Evolutionary conservation across 345 rosid species (phyloP).

Genomic region (Salix exigua): DNA sequence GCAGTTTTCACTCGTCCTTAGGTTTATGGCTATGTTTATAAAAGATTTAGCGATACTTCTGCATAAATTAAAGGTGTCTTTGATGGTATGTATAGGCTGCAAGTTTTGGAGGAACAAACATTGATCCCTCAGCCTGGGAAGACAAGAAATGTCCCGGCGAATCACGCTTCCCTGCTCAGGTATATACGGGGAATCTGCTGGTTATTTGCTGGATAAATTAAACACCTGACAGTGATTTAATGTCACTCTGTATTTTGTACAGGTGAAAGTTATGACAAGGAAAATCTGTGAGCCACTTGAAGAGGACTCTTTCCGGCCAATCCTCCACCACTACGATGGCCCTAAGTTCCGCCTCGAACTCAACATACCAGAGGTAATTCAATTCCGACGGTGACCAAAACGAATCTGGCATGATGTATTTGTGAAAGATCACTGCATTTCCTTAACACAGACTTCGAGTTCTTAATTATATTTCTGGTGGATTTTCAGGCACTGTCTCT

Average conservation of each 20-base stretch:
- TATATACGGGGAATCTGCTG: neutral
- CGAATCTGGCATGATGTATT: neutral
- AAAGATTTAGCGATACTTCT: neutral
- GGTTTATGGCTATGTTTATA: neutral
- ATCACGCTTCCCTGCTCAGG: conserved; percentile 98
- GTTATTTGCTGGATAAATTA: neutral
- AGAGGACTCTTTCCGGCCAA: conserved; percentile 97
- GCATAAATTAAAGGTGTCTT: neutral
- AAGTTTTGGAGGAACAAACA: conserved; percentile 95
- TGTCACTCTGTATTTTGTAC: neutral
- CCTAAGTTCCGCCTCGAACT: conserved; percentile 98
- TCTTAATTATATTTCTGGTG: neutral
- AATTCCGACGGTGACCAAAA: neutral
- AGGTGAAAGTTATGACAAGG: conserved; percentile 78
- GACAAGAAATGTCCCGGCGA: conserved; percentile 93
- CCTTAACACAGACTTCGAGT: neutral
- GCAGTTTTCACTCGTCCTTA: neutral
- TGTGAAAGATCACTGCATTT: neutral
- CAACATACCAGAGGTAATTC: conserved; percentile 78
- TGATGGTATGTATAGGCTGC: conserved; percentile 52
- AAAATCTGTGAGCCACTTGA: conserved; percentile 83
- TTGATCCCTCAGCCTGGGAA: conserved; percentile 88
- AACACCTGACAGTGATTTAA: neutral
- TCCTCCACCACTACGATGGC: conserved; percentile 96
- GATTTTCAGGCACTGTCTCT: conserved; percentile 71